Evolutionary conservation across 108 stramenopile genomes (phyloP).

Genomic region (Cylindrotheca closterium): DNA sequence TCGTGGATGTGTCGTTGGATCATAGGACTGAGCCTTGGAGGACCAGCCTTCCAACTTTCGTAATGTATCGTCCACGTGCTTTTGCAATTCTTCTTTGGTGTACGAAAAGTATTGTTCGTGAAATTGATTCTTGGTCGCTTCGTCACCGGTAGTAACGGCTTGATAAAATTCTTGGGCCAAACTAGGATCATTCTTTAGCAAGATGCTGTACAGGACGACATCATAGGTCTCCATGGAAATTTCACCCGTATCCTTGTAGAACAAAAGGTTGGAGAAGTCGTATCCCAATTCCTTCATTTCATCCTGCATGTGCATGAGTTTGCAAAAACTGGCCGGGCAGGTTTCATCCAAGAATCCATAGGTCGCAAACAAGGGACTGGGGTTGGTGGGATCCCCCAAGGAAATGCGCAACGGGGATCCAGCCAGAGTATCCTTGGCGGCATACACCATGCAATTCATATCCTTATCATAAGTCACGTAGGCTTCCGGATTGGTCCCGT

Average conservation of each 20-base stretch:
- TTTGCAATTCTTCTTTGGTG: constrained; percentile 44
- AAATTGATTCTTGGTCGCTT: constrained; percentile 45
- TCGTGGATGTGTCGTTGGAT: constrained; percentile 44
- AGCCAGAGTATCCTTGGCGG: constrained; percentile 19
- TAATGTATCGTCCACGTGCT: constrained; percentile 55
- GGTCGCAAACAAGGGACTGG: constrained; percentile 47
- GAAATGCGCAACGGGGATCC: constrained; percentile 47
- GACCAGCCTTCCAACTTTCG: constrained; percentile 44
- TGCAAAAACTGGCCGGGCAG: constrained; percentile 67
- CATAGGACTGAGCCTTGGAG: constrained; percentile 34
- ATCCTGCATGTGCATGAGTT: constrained; percentile 40
- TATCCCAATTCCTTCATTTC: constrained; percentile 62
- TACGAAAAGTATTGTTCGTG: constrained; percentile 57
- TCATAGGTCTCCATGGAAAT: constrained; percentile 59
- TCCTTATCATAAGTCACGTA: constrained; percentile 50
- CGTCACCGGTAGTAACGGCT: constrained; percentile 48
- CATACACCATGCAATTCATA: constrained; percentile 46
- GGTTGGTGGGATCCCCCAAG: constrained; percentile 58
- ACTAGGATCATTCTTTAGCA: constrained; percentile 21
- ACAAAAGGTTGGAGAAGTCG: constrained; percentile 52
- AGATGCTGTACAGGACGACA: constrained; percentile 43
- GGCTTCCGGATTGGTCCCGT: constrained; percentile 54
- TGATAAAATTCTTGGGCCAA: constrained; percentile 37
- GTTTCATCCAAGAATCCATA: constrained; percentile 65
- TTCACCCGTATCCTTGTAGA: constrained; percentile 63